A percentile compares a stretch with the other conserved stretches of the same genome.
Evolutionary conservation across 495 filamentous ascomycete genomes (phyloP).

Genomic region (Neurospora africana): DNA sequence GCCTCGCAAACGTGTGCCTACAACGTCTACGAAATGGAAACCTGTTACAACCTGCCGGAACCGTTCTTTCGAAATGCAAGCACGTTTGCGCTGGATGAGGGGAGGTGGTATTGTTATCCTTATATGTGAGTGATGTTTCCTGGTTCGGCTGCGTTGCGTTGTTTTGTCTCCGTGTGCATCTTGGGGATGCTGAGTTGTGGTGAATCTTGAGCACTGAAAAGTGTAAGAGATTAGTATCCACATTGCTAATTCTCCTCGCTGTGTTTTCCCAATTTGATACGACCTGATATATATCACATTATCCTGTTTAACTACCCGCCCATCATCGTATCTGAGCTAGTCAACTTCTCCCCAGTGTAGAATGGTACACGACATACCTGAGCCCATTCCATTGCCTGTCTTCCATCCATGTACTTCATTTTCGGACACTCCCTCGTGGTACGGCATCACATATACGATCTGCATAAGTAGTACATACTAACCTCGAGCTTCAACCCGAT

Average conservation of each 20-base stretch:
- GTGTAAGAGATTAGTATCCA: no score
- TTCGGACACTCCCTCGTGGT: background rate
- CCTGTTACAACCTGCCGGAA: slow-evolving; percentile 27
- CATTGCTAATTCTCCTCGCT: no score
- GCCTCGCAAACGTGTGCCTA: slow-evolving; percentile 29
- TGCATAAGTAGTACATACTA: background rate
- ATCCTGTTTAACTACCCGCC: background rate
- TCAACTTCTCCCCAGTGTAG: background rate
- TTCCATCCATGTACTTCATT: background rate
- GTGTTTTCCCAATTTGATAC: no score
- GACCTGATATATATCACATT: no score
- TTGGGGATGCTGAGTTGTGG: no score
- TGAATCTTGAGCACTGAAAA: background rate
- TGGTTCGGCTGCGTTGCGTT: no score
- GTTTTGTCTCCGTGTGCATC: no score
- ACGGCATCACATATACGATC: background rate
- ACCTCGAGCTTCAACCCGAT: background rate
- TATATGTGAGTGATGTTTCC: slow-evolving; percentile 13
- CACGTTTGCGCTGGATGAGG: slow-evolving; percentile 33
- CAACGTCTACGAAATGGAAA: slow-evolving; percentile 23
- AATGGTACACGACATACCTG: background rate
- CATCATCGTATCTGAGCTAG: background rate
- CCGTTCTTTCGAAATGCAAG: slow-evolving; percentile 21
- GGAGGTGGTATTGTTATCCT: slow-evolving; percentile 31
- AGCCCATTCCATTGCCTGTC: background rate